Evolutionary conservation across 306 rosid species (phyloP).

Genomic region (Glycine tomentella): DNA sequence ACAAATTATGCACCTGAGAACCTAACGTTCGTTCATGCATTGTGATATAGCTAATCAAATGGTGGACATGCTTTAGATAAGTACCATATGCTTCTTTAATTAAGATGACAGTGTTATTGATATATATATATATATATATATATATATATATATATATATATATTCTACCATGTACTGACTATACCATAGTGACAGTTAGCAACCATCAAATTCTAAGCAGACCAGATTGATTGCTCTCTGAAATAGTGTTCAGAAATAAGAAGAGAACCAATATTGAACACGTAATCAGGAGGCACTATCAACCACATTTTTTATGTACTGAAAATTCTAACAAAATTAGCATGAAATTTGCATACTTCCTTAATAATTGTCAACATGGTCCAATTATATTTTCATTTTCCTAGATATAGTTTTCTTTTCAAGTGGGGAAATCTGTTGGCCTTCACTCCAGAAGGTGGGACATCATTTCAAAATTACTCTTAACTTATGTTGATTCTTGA

Average conservation of each 20-base stretch:
- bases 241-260: too few species aligned
- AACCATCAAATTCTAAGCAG: not conserved
- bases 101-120: constrained; percentile 6
- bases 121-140: not conserved
- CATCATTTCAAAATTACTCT: too few species aligned
- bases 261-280: too few species aligned
- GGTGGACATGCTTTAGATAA: too few species aligned
- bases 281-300: not conserved
- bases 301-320: constrained; percentile 11
- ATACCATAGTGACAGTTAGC: not conserved
- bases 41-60: too few species aligned
- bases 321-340: not conserved
- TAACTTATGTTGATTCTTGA: not conserved
- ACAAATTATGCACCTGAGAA: too few species aligned
- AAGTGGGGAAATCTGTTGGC: not conserved
- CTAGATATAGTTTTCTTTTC: not conserved
- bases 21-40: too few species aligned
- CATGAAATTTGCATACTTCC: not conserved
- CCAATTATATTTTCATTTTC: not conserved
- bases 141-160: too few species aligned
- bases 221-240: not conserved
- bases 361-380: not conserved
- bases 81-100: too few species aligned
- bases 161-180: too few species aligned
- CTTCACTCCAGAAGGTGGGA: not conserved